Conservation (phyloP, 1,284 basidiomycete species). For the Sporisorium sorghi region DNA sequence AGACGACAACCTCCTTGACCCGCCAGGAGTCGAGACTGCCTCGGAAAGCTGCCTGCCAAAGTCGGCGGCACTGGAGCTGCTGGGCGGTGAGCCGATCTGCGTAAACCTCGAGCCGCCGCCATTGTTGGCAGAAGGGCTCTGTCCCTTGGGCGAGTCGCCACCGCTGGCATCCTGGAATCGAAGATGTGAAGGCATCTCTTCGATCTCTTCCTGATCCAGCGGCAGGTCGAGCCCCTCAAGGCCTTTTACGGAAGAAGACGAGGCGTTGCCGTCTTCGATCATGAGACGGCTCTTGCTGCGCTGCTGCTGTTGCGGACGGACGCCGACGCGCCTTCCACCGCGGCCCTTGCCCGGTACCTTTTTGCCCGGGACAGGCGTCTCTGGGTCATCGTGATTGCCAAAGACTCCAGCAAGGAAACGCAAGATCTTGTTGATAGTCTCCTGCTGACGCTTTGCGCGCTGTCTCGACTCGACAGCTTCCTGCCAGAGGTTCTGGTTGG, state of each 20-base stretch:
- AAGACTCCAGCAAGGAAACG: slow-evolving; percentile 94
- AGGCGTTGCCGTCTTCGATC: slow-evolving; percentile 45
- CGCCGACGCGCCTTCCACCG: slow-evolving; percentile 63
- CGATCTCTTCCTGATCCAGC: slow-evolving; percentile 48
- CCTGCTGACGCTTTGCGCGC: slow-evolving; percentile 88
- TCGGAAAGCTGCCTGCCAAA: slow-evolving; percentile 40
- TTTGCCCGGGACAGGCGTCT: slow-evolving; percentile 24
- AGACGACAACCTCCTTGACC: slow-evolving; percentile 39
- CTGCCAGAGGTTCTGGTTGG: slow-evolving; percentile 91
- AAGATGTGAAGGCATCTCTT: slow-evolving; percentile 50
- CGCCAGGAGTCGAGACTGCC: slow-evolving; percentile 49
- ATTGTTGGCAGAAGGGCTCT: slow-evolving; percentile 19
- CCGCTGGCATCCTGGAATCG: slow-evolving; percentile 47
- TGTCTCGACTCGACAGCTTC: slow-evolving; percentile 84
- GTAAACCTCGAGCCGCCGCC: slow-evolving; percentile 42
- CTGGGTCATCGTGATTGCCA: slow-evolving; percentile 73
- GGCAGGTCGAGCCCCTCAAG: slow-evolving; percentile 41
- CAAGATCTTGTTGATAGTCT: slow-evolving; percentile 95
- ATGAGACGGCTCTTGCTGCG: slow-evolving; percentile 45
- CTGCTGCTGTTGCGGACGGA: slow-evolving; percentile 41
- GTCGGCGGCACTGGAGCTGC: slow-evolving; percentile 16
- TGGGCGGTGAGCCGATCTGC: slow-evolving; percentile 45
- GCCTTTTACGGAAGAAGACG: slow-evolving; percentile 9
- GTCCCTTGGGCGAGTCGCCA: slow-evolving; percentile 38
- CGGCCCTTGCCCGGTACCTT: slow-evolving; percentile 42